Evolutionary conservation across 176 grass and related monocot genomes (phyloP).

Genomic region (Cenchrus purpureus): DNA sequence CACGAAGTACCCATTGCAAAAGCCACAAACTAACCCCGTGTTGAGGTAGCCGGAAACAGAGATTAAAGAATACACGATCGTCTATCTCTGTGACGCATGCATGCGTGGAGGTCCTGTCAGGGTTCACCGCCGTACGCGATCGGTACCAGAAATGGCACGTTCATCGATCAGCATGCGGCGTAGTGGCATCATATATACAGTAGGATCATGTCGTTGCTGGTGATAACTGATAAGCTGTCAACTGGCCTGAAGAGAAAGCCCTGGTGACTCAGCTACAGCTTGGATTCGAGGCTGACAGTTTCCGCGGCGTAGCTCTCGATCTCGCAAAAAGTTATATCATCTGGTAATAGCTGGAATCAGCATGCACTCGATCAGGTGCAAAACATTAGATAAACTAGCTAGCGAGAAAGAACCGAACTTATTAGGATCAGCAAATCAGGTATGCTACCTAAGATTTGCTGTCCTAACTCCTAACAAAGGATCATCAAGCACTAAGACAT

Average conservation of each 20-base stretch:
- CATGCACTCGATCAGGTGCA: not conserved
- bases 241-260: not conserved
- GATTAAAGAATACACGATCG: not conserved
- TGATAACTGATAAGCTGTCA: constrained; percentile 8
- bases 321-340: not conserved
- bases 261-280: constrained; percentile 25
- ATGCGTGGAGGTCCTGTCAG: constrained; percentile 23
- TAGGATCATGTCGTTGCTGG: not conserved
- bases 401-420: not conserved
- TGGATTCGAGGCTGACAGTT: not conserved
- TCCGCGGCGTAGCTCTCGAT: not conserved
- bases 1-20: not conserved
- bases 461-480: constrained; percentile 17
- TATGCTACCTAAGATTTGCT: not conserved
- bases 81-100: not conserved
- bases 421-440: too few species aligned
- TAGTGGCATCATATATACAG: not conserved
- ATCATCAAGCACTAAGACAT: not conserved
- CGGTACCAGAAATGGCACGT: constrained; percentile 14
- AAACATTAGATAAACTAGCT: not conserved
- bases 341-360: not conserved
- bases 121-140: not conserved
- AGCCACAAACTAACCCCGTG: not conserved
- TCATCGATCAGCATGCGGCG: not conserved
- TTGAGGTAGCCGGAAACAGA: not conserved